These are phyloP conservation scores for Penicillium sp. DNA, from an alignment of 2,329 filamentous ascomycete genomes.

Conservation along the genomic window DNA sequence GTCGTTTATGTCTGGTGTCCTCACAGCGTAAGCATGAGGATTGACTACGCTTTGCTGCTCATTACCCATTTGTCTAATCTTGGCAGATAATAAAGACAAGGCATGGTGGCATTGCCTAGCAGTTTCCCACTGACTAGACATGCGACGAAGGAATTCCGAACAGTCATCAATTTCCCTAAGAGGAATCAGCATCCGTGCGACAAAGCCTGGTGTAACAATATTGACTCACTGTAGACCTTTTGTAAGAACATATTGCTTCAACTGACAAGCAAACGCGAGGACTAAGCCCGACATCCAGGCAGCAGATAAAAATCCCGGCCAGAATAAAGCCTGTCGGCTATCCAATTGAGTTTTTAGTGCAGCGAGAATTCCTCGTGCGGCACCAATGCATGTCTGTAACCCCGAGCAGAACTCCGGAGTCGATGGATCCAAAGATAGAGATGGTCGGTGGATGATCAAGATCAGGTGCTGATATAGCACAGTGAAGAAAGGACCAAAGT, in stretches of 20 bases:
- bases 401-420: slow-evolving; percentile 43
- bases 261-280: slow-evolving; percentile 43
- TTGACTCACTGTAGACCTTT: slow-evolving; percentile 34
- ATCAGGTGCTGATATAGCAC: slow-evolving; percentile 44
- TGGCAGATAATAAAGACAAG: slow-evolving; percentile 33
- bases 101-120: slow-evolving; percentile 42
- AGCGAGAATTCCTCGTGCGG: slow-evolving; percentile 39
- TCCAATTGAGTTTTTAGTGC: slow-evolving; percentile 35
- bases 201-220: not conserved
- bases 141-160: slow-evolving; percentile 31
- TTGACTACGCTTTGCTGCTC: slow-evolving; percentile 1
- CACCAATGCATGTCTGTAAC: slow-evolving; percentile 42
- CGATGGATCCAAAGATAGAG: slow-evolving; percentile 38
- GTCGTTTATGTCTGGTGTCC: not conserved
- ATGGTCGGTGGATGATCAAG: slow-evolving; percentile 41
- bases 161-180: slow-evolving; percentile 38
- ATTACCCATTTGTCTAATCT: slow-evolving; percentile 26
- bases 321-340: slow-evolving; percentile 37
- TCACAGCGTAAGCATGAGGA: slow-evolving; percentile 7
- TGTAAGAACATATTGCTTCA: slow-evolving; percentile 38
- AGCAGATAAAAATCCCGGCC: slow-evolving; percentile 41
- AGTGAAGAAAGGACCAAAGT: slow-evolving; percentile 42
- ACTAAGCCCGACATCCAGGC: slow-evolving; percentile 45
- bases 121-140: slow-evolving; percentile 42
- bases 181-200: slow-evolving; percentile 1